These are phyloP conservation scores for Trichophyton rubrum DNA, from an alignment of 2,329 filamentous ascomycete genomes.

Conservation along the genomic window DNA sequence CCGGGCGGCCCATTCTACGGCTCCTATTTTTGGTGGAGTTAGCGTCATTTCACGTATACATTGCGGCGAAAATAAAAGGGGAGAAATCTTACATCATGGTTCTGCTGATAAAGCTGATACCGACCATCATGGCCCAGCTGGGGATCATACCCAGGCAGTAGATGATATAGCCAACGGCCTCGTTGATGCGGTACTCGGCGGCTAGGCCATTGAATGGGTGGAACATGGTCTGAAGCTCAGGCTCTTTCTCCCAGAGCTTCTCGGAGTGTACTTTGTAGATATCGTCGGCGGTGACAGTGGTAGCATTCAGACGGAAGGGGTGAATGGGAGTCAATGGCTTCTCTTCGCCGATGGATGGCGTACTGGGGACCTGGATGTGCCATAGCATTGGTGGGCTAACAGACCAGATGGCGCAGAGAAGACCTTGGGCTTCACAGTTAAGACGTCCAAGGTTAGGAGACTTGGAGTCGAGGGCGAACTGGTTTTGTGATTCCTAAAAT, in stretches of 20 bases:
- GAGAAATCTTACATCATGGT: constrained; percentile 48
- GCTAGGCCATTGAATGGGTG: constrained; percentile 50
- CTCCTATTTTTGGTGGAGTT: constrained; percentile 15
- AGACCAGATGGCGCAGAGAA: constrained; percentile 51
- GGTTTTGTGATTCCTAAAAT: constrained; percentile 38
- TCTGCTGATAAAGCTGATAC: constrained; percentile 48
- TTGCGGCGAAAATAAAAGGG: neutral
- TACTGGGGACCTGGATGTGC: constrained; percentile 45
- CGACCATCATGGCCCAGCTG: constrained; percentile 53
- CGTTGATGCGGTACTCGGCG: constrained; percentile 40
- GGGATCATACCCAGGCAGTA: constrained; percentile 47
- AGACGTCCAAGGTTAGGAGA: constrained; percentile 46
- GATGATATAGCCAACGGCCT: constrained; percentile 45
- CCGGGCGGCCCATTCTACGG: constrained; percentile 13
- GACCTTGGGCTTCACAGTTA: constrained; percentile 46
- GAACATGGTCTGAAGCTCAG: constrained; percentile 45
- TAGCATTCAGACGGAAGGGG: constrained; percentile 45
- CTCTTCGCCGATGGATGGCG: constrained; percentile 39
- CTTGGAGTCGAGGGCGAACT: constrained; percentile 42
- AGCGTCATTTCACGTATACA: neutral
- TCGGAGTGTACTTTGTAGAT: constrained; percentile 46
- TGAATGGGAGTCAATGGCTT: constrained; percentile 42
- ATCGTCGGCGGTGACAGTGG: constrained; percentile 43
- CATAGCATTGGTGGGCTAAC: constrained; percentile 44
- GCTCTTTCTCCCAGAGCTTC: constrained; percentile 41